Conservation (phyloP, 768 basidiomycete genomes). For the Podaxis carcinomalis region DNA sequence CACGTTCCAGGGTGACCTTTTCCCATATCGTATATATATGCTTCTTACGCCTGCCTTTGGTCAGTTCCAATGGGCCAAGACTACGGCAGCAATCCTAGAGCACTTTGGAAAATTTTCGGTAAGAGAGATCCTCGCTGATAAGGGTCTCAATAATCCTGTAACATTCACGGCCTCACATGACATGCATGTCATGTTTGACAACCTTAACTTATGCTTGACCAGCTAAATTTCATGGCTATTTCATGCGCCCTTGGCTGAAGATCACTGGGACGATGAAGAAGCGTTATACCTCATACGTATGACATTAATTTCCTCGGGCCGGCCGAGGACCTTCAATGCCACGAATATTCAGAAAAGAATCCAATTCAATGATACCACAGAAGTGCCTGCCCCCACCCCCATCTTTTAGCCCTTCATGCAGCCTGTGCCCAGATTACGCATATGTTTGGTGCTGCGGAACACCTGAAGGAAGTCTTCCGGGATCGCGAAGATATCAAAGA, state of each 20-base stretch:
- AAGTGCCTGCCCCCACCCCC: conserved; percentile 21
- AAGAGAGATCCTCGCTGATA: not conserved
- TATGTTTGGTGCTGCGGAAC: conserved; percentile 27
- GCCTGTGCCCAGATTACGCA: conserved; percentile 26
- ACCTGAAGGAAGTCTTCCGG: conserved; percentile 18
- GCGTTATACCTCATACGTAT: conserved; percentile 3
- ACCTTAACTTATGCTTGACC: conserved; percentile 1
- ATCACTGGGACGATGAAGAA: not conserved
- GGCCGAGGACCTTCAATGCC: not conserved
- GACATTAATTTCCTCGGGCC: not conserved
- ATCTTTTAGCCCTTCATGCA: conserved; percentile 27
- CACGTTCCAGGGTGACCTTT: not conserved
- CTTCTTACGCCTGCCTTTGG: not conserved
- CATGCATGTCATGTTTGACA: not conserved
- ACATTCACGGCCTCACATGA: not conserved
- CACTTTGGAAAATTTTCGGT: conserved; percentile 1
- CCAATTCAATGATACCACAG: not conserved
- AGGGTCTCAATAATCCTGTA: conserved; percentile 4
- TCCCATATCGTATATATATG: not conserved
- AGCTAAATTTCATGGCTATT: not conserved
- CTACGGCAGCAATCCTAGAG: not conserved
- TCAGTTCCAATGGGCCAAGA: conserved; percentile 8
- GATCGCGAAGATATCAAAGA: conserved; percentile 17
- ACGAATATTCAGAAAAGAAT: not conserved
- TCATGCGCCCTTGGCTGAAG: not conserved